Percentiles rank a stretch among this genome's conserved stretches.
Evolutionary conservation across 2,329 filamentous ascomycete species (phyloP).

Genomic region (Paramyrothecium roridum): DNA sequence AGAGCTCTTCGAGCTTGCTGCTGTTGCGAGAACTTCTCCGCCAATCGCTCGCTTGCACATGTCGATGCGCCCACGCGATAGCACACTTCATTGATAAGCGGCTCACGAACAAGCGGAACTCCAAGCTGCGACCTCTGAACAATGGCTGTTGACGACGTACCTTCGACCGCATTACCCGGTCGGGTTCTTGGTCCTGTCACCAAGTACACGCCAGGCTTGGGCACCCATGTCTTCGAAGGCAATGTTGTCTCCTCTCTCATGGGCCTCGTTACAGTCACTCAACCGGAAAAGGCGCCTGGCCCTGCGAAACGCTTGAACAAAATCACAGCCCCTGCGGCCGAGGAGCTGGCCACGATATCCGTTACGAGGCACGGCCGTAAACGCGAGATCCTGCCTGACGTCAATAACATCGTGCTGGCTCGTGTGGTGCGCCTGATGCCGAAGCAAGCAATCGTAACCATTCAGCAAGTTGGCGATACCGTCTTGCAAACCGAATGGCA

Average conservation of each 20-base stretch:
- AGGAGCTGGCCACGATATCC: constrained; percentile 51
- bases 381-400: constrained; percentile 75
- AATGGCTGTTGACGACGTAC: constrained; percentile 32
- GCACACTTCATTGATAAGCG: neutral
- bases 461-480: constrained; percentile 74
- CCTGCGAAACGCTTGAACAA: constrained; percentile 58
- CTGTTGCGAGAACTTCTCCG: neutral
- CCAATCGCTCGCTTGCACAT: no score
- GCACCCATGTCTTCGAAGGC: constrained; percentile 76
- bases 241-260: constrained; percentile 80
- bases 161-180: constrained; percentile 73
- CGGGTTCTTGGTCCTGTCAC: constrained; percentile 68
- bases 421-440: constrained; percentile 82
- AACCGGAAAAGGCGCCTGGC: constrained; percentile 42
- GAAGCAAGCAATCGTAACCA: constrained; percentile 80
- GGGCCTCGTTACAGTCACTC: constrained; percentile 61
- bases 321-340: constrained; percentile 43
- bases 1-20: neutral
- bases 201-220: constrained; percentile 70
- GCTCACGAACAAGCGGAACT: no score
- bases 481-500: constrained; percentile 79
- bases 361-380: constrained; percentile 48
- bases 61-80: no score
- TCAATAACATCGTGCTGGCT: constrained; percentile 77
- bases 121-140: neutral